These are phyloP conservation scores for Dipodascopsis uninucleata DNA, from an alignment of 805 yeast species.

Conservation along the genomic window DNA sequence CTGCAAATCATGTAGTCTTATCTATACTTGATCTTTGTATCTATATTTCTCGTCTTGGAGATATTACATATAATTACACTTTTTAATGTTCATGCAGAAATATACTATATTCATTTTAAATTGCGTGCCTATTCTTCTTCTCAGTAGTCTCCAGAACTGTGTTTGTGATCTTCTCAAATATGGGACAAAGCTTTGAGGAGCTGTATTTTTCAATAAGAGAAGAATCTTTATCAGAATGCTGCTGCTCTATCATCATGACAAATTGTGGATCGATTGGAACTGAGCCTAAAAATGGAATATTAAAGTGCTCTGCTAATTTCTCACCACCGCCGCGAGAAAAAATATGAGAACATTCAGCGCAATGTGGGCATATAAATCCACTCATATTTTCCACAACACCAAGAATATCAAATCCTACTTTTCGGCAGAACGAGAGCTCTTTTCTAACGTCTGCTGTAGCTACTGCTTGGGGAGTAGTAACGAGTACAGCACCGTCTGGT, in stretches of 20 bases:
- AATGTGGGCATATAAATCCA: constrained; percentile 92
- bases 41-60: no score
- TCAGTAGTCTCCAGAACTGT: constrained; percentile 8
- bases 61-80: no score
- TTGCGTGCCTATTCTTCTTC: no score
- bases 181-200: constrained; percentile 21
- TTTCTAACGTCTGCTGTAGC: constrained; percentile 92
- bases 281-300: constrained; percentile 71
- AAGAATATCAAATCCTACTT: constrained; percentile 71
- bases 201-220: constrained; percentile 22
- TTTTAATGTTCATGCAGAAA: no score
- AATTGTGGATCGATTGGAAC: constrained; percentile 93
- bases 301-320: constrained; percentile 57
- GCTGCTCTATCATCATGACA: constrained; percentile 79
- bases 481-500: constrained; percentile 91
- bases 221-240: constrained; percentile 37
- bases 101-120: no score
- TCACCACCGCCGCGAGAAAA: constrained; percentile 93
- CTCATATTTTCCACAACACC: constrained; percentile 96
- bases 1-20: no score
- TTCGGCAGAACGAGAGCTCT: constrained; percentile 86
- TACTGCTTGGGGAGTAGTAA: constrained; percentile 93
- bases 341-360: constrained; percentile 81
- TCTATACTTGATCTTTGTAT: no score
- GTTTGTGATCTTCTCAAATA: constrained; percentile 21